Percentiles rank a stretch among this genome's conserved stretches.
phyloP scores from a whole-genome alignment of 2,329 filamentous ascomycete species.

The Zymoseptoria crescenta region DNA sequence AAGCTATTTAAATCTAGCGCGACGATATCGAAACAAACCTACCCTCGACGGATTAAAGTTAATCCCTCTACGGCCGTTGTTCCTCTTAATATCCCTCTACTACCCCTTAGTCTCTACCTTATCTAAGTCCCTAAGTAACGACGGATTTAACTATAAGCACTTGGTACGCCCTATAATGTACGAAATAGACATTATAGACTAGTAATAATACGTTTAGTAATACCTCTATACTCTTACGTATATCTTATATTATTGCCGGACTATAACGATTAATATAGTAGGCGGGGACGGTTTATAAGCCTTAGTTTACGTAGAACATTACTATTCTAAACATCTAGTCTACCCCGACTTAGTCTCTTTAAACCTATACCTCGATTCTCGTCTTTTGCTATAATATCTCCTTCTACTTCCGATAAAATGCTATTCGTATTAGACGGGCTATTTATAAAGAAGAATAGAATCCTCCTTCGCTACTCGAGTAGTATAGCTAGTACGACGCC shows the following conservation, averaged over 20 bases:
- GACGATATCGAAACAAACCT: too few species aligned
- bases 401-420: too few species aligned
- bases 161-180: neutral
- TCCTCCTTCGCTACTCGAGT: too few species aligned
- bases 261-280: slow-evolving; percentile 1
- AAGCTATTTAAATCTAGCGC: slow-evolving; percentile 1
- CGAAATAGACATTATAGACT: neutral
- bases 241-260: neutral
- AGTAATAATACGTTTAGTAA: neutral
- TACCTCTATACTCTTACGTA: neutral
- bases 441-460: too few species aligned
- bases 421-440: too few species aligned
- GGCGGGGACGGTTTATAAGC: neutral
- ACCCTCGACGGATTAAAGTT: too few species aligned
- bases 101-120: too few species aligned
- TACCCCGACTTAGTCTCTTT: too few species aligned
- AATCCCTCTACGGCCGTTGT: neutral
- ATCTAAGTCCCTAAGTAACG: neutral
- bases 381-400: too few species aligned
- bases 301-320: neutral
- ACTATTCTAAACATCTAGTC: neutral
- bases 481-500: too few species aligned
- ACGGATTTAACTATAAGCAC: neutral
- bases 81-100: neutral
- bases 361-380: too few species aligned